phyloP scores from a whole-genome alignment of 257 asterid genomes.

The Knoxia roxburghii region DNA sequence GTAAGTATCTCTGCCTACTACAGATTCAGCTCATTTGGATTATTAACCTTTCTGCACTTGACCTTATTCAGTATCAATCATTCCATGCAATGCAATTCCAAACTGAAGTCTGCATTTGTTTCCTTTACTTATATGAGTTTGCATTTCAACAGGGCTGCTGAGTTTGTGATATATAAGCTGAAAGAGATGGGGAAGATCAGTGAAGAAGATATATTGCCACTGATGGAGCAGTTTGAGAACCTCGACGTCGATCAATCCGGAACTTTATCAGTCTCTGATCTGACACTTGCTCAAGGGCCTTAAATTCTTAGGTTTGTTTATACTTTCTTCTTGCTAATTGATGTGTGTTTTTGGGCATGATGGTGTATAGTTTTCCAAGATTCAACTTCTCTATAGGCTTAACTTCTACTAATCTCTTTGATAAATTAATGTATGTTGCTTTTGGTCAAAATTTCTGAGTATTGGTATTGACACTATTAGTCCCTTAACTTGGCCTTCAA shows the following conservation, averaged over 20 bases:
- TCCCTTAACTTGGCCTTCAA: too few species aligned
- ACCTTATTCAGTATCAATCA: too few species aligned
- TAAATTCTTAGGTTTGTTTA: conserved; percentile 3
- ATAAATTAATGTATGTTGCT: not conserved
- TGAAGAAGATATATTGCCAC: conserved; percentile 53
- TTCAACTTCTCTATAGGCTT: not conserved
- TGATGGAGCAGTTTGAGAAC: conserved; percentile 60
- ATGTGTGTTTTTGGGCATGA: not conserved
- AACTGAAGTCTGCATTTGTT: not conserved
- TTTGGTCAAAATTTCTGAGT: not conserved
- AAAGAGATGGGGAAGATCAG: conserved; percentile 91
- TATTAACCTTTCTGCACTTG: not conserved
- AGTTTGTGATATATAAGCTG: conserved; percentile 65
- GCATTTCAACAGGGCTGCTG: conserved; percentile 55
- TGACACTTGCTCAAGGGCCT: conserved; percentile 54
- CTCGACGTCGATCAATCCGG: conserved; percentile 96
- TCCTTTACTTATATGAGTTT: conserved; percentile 12
- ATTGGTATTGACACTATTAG: too few species aligned
- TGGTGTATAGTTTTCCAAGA: not conserved
- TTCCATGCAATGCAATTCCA: not conserved
- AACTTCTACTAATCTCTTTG: not conserved
- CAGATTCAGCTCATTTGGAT: not conserved
- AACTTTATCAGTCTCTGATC: conserved; percentile 57
- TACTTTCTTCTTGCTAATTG: not conserved
- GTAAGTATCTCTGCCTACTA: conserved; percentile 34